phyloP scores from a whole-genome alignment of 768 basidiomycete species.

The Udeniomyces megalosporus region DNA sequence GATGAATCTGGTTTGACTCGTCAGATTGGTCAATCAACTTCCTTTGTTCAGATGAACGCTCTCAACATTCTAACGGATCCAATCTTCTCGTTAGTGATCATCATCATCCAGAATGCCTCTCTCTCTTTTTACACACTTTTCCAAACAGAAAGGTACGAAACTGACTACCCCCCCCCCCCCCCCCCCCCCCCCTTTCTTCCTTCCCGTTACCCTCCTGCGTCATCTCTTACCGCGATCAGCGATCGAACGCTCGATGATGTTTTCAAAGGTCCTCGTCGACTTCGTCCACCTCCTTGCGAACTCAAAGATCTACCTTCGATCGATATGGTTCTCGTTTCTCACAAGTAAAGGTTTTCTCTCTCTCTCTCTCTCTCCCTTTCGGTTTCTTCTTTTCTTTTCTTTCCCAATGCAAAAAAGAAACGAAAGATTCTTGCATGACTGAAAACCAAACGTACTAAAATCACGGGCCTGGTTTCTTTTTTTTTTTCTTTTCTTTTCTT shows the following conservation, averaged over 20 bases:
- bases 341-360: constrained; percentile 21
- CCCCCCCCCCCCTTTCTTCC: no score
- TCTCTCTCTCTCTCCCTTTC: neutral
- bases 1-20: no score
- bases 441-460: no score
- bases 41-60: constrained; percentile 26
- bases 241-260: constrained; percentile 23
- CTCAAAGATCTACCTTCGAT: constrained; percentile 24
- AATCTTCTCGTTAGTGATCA: constrained; percentile 20
- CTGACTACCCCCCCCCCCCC: no score
- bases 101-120: neutral
- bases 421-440: no score
- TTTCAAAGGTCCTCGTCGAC: constrained; percentile 22
- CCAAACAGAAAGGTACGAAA: no score
- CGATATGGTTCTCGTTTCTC: constrained; percentile 29
- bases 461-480: no score
- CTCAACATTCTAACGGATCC: constrained; percentile 29
- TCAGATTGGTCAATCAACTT: constrained; percentile 30
- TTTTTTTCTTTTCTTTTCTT: neutral
- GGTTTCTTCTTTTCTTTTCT: neutral
- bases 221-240: no score
- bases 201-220: no score
- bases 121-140: no score
- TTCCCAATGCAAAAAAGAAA: neutral
- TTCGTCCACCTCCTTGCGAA: constrained; percentile 25